phyloP scores from a whole-genome alignment of 495 filamentous ascomycete genomes.

The Xylaria sp. region DNA sequence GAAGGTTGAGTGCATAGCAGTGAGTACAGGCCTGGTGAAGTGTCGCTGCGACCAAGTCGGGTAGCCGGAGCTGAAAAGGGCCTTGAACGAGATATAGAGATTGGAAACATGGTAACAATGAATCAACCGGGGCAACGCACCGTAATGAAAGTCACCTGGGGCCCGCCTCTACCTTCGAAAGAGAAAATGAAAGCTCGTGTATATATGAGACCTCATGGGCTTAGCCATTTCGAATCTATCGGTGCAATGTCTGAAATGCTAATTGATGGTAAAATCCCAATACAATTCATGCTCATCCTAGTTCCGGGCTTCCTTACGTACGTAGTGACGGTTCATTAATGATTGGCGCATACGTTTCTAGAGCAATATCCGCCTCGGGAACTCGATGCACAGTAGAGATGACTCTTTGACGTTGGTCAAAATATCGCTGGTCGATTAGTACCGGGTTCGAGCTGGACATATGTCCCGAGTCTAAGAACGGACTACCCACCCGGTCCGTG shows the following conservation, averaged over 20 bases:
- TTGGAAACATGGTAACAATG: constrained; percentile 33
- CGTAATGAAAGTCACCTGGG: not conserved
- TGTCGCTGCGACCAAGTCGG: constrained; percentile 40
- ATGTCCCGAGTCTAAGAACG: no score
- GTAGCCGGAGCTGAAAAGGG: constrained; percentile 35
- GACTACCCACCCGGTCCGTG: not conserved
- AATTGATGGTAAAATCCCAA: constrained; percentile 27
- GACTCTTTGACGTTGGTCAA: constrained; percentile 21
- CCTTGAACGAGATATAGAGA: constrained; percentile 28
- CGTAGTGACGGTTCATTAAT: constrained; percentile 41
- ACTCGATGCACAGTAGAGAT: constrained; percentile 31
- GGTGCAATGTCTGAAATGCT: constrained; percentile 34
- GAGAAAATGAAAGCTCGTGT: constrained; percentile 20
- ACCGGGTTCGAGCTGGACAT: not conserved
- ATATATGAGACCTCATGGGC: constrained; percentile 25
- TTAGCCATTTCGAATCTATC: constrained; percentile 30
- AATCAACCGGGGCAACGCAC: not conserved
- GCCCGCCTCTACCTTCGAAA: constrained; percentile 26
- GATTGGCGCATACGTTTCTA: constrained; percentile 43
- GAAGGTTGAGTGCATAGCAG: no score
- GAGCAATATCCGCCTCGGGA: constrained; percentile 35
- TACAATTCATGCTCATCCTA: not conserved
- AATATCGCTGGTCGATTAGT: not conserved
- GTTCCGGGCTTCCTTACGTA: constrained; percentile 5
- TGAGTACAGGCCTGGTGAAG: constrained; percentile 41